Conservation (phyloP, 805 yeast species). For the Myxozyma melibiosi region DNA sequence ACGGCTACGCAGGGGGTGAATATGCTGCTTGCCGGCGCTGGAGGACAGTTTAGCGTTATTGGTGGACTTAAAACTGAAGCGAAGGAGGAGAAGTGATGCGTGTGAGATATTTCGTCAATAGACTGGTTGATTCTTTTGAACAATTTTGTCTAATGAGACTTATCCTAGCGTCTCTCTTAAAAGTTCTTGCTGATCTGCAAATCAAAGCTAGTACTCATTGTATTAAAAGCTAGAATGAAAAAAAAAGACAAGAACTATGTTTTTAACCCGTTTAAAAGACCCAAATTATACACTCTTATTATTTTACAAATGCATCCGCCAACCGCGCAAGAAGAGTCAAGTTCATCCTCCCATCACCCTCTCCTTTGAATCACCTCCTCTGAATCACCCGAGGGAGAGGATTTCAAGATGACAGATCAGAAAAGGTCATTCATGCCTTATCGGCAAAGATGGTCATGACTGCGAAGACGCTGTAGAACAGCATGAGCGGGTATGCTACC, state of each 20-base stretch:
- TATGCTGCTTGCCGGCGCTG: slow-evolving; percentile 78
- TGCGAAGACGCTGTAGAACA: slow-evolving; percentile 93
- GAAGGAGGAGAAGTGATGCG: slow-evolving; percentile 3
- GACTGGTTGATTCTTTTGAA: too few relatives aligned
- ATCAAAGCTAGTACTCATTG: background rate
- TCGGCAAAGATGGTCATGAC: slow-evolving; percentile 87
- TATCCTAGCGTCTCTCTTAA: too few relatives aligned
- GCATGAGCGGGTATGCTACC: slow-evolving; percentile 88
- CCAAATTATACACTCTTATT: background rate
- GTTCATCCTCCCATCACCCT: too few relatives aligned
- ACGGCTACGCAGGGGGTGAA: slow-evolving; percentile 87
- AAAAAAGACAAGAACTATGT: background rate
- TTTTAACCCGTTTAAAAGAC: background rate
- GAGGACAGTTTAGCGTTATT: slow-evolving; percentile 92
- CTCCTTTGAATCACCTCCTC: too few relatives aligned
- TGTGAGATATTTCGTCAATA: too few relatives aligned
- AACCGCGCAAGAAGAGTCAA: too few relatives aligned
- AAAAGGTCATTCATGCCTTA: slow-evolving; percentile 32
- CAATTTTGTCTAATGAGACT: too few relatives aligned
- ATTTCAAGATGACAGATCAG: too few relatives aligned
- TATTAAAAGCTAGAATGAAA: too few relatives aligned
- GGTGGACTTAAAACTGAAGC: slow-evolving; percentile 59
- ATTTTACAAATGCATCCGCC: slow-evolving; percentile 4
- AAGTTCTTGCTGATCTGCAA: too few relatives aligned
- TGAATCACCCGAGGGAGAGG: too few relatives aligned